Evolutionary conservation across 805 yeast species (phyloP).

Genomic region (Metschnikowia henanensis): DNA sequence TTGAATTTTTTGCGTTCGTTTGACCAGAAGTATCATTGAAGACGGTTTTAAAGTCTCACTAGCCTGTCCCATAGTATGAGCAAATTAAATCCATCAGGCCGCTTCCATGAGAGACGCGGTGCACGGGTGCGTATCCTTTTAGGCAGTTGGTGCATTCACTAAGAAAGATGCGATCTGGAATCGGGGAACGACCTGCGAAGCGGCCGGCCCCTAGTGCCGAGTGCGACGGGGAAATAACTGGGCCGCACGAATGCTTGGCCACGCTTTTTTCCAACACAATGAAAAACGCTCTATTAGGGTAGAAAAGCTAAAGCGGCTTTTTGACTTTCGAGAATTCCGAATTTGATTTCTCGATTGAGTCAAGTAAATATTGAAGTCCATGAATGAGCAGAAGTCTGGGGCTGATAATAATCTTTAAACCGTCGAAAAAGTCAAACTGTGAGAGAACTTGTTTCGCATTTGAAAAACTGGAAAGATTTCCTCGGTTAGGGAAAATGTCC

Average conservation of each 20-base stretch:
- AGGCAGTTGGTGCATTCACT: background rate
- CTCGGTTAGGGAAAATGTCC: too few species aligned
- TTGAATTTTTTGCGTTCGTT: background rate
- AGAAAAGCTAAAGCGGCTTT: background rate
- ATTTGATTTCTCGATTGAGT: too few species aligned
- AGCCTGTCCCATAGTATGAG: slow-evolving; percentile 11
- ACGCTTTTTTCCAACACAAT: background rate
- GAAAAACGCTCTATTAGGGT: background rate
- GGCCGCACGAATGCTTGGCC: background rate
- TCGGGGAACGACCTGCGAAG: slow-evolving; percentile 3
- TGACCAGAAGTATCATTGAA: slow-evolving; percentile 2
- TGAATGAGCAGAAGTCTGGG: too few species aligned
- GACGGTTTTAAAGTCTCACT: slow-evolving; percentile 3
- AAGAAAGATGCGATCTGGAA: slow-evolving; percentile 12
- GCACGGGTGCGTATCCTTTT: slow-evolving; percentile 4
- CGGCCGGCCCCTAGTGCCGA: background rate
- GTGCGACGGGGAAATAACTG: background rate
- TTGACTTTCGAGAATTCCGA: too few species aligned
- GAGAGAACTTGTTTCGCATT: too few species aligned
- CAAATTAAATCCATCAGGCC: slow-evolving; percentile 8
- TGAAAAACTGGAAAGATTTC: too few species aligned
- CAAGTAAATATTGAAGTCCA: too few species aligned
- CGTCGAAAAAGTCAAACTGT: too few species aligned
- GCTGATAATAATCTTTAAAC: too few species aligned
- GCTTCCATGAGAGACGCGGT: slow-evolving; percentile 2